Percentiles rank a stretch among this genome's conserved stretches.
Evolutionary conservation across 108 stramenopile genomes (phyloP).

Genomic region (Cyclostephanos tholiformis): DNA sequence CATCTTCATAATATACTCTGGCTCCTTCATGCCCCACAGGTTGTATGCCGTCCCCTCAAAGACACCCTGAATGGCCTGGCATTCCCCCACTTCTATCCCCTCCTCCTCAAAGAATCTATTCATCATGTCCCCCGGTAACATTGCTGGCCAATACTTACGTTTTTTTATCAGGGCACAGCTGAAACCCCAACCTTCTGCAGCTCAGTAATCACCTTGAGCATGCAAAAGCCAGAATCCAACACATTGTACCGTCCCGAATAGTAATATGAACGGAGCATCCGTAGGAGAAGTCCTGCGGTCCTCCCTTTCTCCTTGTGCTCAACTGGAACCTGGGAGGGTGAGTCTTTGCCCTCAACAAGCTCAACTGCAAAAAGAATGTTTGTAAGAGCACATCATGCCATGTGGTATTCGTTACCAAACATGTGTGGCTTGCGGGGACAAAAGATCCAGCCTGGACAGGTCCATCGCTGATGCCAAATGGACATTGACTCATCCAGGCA

Average conservation of each 20-base stretch:
- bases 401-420: not conserved
- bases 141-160: slow-evolving; percentile 37
- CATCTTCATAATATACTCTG: slow-evolving; percentile 41
- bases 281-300: not conserved
- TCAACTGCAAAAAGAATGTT: slow-evolving; percentile 26
- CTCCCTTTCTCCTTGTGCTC: too few species aligned
- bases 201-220: not conserved
- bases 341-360: slow-evolving; percentile 2
- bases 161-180: slow-evolving; percentile 38
- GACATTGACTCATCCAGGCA: slow-evolving; percentile 42
- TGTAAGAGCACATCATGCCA: slow-evolving; percentile 4
- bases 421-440: slow-evolving; percentile 9
- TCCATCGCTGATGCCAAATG: slow-evolving; percentile 16
- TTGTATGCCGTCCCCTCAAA: slow-evolving; percentile 8
- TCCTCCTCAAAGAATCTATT: slow-evolving; percentile 20
- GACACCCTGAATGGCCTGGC: slow-evolving; percentile 1
- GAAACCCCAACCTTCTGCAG: not conserved
- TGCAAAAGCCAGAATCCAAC: not conserved
- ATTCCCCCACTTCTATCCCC: not conserved
- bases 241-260: too few species aligned
- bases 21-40: slow-evolving; percentile 36
- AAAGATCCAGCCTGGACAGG: slow-evolving; percentile 10
- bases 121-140: slow-evolving; percentile 27
- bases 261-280: too few species aligned
- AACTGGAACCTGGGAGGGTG: too few species aligned